Base-by-base conservation (phyloP, 345 rosid species). In the Camelina laxa region DNA sequence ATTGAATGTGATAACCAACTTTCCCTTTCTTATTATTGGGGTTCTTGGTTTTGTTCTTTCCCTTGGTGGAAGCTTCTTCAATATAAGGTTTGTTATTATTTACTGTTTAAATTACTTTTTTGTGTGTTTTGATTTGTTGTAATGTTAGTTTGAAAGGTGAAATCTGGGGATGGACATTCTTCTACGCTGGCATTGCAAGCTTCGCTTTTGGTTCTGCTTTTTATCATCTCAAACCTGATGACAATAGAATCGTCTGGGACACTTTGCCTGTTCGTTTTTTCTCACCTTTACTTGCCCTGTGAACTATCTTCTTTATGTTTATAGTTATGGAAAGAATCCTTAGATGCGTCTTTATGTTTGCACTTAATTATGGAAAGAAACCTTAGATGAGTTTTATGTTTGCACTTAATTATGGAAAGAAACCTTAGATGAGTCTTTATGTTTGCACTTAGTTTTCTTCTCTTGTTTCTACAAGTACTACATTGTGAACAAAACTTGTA, bases 141-240 rank as follows among this genome's bases (percentile, higher is more conserved):
- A 49, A 72, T 74, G 81, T 84, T 24, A 91, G 98, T 53, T 89
- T 84, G 68, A 50, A 76, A 73, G 96, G 96, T 69, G 98, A 93
- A 77, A 70, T 89, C 22, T 85, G 86, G 87, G 88, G 96, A 45
- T 91, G 97, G 98, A 82, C 84, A 33, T 54, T 91, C 60, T 93
- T 86, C 81, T 93, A 86, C 62, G 96, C 83, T 44, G 85, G 89
- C 57, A 85, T 85, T 24, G 82, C 84, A 2, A 84, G 85, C 59
- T 82, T 87, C 76, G 95, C 97, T 14, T 93, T 89, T 78, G 96
- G 96, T 36, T 89, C 96, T 69, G 93, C 92, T 75, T 89, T 87
- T 80, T 93, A 93, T 75, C 98, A 90, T 82, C 89, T 89, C 56
- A 93, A 87, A 83, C 95, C 98, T 68, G 88, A 87, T 54, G 89